These are phyloP conservation scores for Amanita exitialis DNA, from an alignment of 768 basidiomycete species.

Conservation along the genomic window DNA sequence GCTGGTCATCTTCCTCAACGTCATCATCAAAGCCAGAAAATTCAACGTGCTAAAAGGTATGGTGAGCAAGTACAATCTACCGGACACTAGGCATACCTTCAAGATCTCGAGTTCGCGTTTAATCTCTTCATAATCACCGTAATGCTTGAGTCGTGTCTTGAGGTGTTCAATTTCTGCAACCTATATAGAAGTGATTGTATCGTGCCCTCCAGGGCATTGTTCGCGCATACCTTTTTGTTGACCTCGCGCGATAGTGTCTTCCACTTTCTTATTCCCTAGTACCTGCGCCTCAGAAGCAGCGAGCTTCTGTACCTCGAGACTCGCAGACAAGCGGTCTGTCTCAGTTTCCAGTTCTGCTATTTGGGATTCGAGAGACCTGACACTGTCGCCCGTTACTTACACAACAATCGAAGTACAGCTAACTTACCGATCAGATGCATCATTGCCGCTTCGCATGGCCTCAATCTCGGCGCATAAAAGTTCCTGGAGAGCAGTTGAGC, in stretches of 20 bases:
- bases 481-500: constrained; percentile 42
- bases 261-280: constrained; percentile 37
- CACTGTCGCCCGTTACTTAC: constrained; percentile 28
- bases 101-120: constrained; percentile 97
- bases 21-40: constrained; percentile 85
- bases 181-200: constrained; percentile 21
- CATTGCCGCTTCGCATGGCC: constrained; percentile 69
- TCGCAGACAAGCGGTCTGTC: constrained; percentile 54
- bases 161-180: constrained; percentile 58
- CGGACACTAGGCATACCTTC: constrained; percentile 55
- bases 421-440: constrained; percentile 60
- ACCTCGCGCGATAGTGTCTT: constrained; percentile 55
- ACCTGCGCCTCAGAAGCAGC: constrained; percentile 36
- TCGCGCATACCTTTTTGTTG: constrained; percentile 33
- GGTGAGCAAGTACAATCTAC: neutral
- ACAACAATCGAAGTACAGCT: neutral
- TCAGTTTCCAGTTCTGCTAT: constrained; percentile 73
- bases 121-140: constrained; percentile 89
- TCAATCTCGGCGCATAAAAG: constrained; percentile 95
- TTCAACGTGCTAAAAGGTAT: constrained; percentile 71
- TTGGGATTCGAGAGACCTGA: constrained; percentile 63
- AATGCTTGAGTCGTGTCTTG: constrained; percentile 58
- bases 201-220: neutral
- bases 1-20: constrained; percentile 43
- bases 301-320: constrained; percentile 53